These are phyloP conservation scores for Lactifluus echinatus DNA, from an alignment of 768 basidiomycete species.

Conservation along the genomic window DNA sequence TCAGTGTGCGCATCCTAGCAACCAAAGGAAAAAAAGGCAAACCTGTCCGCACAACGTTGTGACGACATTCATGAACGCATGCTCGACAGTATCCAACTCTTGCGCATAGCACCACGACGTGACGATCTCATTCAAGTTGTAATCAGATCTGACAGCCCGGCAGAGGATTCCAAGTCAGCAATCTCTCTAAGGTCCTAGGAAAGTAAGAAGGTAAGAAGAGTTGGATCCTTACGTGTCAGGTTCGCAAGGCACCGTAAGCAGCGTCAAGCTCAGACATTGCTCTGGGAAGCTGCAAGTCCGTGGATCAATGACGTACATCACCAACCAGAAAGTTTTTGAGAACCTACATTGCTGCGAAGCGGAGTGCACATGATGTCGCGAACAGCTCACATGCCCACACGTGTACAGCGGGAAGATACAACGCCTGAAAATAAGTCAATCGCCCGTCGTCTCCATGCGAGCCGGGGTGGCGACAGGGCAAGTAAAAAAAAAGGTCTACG, in stretches of 20 bases:
- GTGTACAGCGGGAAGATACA: slow-evolving; percentile 24
- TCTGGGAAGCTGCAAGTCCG: slow-evolving; percentile 17
- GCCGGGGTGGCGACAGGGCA: neutral
- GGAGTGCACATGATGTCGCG: slow-evolving; percentile 23
- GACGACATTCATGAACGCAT: slow-evolving; percentile 22
- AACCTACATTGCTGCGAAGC: slow-evolving; percentile 22
- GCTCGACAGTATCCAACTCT: slow-evolving; percentile 22
- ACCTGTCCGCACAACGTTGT: slow-evolving; percentile 20
- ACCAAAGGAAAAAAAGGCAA: neutral
- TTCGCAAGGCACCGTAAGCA: slow-evolving; percentile 13
- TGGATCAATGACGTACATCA: neutral
- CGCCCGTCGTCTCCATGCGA: neutral
- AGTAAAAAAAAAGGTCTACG: neutral
- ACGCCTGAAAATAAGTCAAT: slow-evolving; percentile 2
- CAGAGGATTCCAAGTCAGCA: neutral
- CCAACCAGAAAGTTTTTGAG: neutral
- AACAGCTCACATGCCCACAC: slow-evolving; percentile 24
- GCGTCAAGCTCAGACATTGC: slow-evolving; percentile 19
- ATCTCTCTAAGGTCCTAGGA: neutral
- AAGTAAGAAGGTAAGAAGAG: neutral
- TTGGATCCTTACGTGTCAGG: slow-evolving; percentile 5
- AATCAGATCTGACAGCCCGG: neutral
- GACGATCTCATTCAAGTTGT: slow-evolving; percentile 20
- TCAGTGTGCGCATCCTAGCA: neutral
- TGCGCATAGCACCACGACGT: slow-evolving; percentile 23